Evolutionary conservation across 2,329 filamentous ascomycete genomes (phyloP).

Genomic region (Stagonosporopsis vannaccii): DNA sequence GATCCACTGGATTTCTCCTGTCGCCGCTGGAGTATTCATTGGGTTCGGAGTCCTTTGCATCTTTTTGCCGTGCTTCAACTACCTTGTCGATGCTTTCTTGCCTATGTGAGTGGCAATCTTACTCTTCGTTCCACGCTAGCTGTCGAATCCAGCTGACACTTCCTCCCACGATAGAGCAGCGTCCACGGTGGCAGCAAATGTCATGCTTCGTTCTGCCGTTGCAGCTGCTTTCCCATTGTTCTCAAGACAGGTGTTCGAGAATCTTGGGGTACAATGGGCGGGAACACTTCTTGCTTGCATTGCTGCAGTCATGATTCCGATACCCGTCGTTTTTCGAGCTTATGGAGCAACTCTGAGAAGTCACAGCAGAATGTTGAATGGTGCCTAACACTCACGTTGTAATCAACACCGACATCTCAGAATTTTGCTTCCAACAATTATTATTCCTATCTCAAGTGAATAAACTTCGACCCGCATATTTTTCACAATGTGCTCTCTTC

Average conservation of each 20-base stretch:
- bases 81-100: constrained; percentile 8
- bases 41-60: constrained; percentile 9
- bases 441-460: no score
- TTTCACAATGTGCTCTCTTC: no score
- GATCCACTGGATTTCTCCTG: constrained; percentile 2
- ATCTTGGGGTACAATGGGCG: constrained; percentile 4
- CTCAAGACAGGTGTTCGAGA: constrained; percentile 1
- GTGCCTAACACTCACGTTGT: neutral
- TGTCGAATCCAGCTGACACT: neutral
- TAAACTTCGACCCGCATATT: no score
- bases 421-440: no score
- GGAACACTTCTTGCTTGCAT: constrained; percentile 5
- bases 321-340: constrained; percentile 1
- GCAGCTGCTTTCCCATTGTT: constrained; percentile 7
- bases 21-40: constrained; percentile 1
- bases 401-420: no score
- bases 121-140: neutral
- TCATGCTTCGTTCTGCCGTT: constrained; percentile 5
- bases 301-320: constrained; percentile 1
- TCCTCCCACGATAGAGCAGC: neutral
- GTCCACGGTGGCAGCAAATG: constrained; percentile 8
- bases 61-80: constrained; percentile 10
- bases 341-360: neutral
- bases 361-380: neutral
- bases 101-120: neutral